Evolutionary conservation across 2,329 filamentous ascomycete genomes (phyloP).

Genomic region (Didymella arachidicola): DNA sequence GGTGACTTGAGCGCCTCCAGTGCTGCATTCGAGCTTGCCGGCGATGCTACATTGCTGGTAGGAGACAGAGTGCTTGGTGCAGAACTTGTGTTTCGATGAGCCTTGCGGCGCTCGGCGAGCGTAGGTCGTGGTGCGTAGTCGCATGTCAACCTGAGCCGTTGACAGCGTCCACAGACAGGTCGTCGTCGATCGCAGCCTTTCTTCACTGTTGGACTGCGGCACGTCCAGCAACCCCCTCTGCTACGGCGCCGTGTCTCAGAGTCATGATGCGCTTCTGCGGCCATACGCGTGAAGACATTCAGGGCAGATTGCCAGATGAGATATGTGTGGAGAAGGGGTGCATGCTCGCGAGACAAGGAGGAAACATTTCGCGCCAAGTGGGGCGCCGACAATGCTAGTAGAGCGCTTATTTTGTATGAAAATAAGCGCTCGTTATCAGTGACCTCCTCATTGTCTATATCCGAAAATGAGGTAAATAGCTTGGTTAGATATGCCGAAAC

Average conservation of each 20-base stretch:
- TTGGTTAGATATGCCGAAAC: background rate
- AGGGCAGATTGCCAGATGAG: background rate
- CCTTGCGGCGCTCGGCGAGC: conserved; percentile 24
- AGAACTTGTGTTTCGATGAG: conserved; percentile 6
- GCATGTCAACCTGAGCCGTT: conserved; percentile 15
- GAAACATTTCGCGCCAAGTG: background rate
- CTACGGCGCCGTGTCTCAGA: conserved; percentile 9
- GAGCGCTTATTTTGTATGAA: background rate
- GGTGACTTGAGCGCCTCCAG: background rate
- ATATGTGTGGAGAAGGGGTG: background rate
- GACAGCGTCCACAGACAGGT: conserved; percentile 23
- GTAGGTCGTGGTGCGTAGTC: conserved; percentile 25
- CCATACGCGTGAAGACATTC: conserved; percentile 9
- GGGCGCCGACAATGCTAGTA: background rate
- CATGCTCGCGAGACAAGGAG: background rate
- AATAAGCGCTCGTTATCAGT: conserved; percentile 16
- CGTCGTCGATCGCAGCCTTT: conserved; percentile 27
- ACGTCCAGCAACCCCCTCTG: conserved; percentile 27
- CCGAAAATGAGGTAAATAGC: background rate
- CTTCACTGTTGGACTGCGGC: conserved; percentile 26
- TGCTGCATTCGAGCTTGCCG: background rate
- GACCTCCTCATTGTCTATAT: background rate
- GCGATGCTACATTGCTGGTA: conserved; percentile 45
- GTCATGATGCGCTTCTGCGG: conserved; percentile 2
- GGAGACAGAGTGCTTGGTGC: conserved; percentile 10